phyloP scores from a whole-genome alignment of 1,284 basidiomycete genomes.

The Fomitopsis palustris region DNA sequence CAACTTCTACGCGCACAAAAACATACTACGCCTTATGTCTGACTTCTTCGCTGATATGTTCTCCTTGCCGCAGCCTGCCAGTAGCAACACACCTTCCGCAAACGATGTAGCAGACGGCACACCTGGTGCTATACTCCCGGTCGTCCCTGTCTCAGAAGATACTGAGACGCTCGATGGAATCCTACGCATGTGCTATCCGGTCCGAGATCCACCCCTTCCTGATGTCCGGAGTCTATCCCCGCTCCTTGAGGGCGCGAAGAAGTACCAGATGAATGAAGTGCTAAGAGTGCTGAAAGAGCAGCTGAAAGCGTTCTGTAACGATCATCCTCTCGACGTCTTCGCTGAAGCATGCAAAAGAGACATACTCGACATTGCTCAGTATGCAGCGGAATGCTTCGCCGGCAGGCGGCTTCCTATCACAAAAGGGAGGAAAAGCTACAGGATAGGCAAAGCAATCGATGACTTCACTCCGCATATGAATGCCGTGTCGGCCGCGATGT shows the following conservation, averaged over 20 bases:
- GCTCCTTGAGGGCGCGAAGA: not conserved
- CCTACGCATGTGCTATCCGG: not conserved
- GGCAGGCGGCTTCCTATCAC: not conserved
- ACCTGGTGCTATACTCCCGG: not conserved
- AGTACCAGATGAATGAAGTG: not conserved
- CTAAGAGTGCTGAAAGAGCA: not conserved
- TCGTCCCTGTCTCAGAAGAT: not conserved
- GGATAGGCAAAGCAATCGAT: not conserved
- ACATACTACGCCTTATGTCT: constrained; percentile 16
- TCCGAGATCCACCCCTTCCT: not conserved
- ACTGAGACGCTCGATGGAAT: not conserved
- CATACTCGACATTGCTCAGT: not conserved
- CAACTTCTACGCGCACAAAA: constrained; percentile 14
- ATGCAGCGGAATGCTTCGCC: not conserved
- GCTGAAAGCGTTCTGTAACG: not conserved
- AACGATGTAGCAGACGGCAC: too few relatives aligned
- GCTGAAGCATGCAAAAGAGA: not conserved
- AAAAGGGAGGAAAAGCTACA: not conserved
- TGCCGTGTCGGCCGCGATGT: not conserved
- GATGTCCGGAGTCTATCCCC: not conserved
- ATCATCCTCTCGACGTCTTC: not conserved
- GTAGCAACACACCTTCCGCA: not conserved
- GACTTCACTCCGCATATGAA: not conserved
- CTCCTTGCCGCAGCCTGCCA: not conserved
- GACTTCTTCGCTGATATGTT: constrained; percentile 15